phyloP scores from a whole-genome alignment of 805 yeast genomes.

The Saturnispora halmiae region DNA sequence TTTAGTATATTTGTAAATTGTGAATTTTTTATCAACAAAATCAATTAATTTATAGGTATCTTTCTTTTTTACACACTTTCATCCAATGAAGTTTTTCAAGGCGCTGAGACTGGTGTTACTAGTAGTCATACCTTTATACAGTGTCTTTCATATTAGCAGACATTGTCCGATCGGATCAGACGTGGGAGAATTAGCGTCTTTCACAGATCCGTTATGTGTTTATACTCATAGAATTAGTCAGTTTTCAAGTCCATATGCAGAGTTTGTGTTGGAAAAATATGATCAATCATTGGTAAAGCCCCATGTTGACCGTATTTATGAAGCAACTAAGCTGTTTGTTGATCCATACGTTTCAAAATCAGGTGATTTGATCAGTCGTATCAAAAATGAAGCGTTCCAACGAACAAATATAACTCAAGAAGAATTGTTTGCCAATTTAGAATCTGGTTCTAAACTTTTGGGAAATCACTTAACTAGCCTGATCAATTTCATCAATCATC shows the following conservation, averaged over 20 bases:
- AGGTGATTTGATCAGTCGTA: not conserved
- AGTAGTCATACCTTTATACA: not conserved
- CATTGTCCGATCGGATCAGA: slow-evolving; percentile 1
- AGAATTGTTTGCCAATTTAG: slow-evolving; percentile 4
- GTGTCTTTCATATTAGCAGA: slow-evolving; percentile 3
- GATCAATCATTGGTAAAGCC: slow-evolving; percentile 7
- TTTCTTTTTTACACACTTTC: not conserved
- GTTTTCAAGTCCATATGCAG: slow-evolving; percentile 3
- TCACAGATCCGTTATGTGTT: slow-evolving; percentile 8
- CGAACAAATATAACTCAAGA: slow-evolving; percentile 8
- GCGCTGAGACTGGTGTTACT: not conserved
- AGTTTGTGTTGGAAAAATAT: not conserved
- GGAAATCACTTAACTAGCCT: not conserved
- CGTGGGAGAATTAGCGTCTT: not conserved
- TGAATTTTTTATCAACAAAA: not conserved
- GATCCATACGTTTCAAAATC: slow-evolving; percentile 1
- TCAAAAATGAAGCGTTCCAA: slow-evolving; percentile 6
- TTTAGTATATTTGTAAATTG: too few relatives aligned
- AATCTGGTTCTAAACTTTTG: slow-evolving; percentile 7
- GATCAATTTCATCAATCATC: slow-evolving; percentile 4
- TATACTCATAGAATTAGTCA: slow-evolving; percentile 4
- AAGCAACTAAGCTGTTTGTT: not conserved
- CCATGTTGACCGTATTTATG: not conserved
- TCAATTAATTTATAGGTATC: not conserved
- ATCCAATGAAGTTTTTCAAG: not conserved